Percentiles rank a stretch among this genome's conserved stretches.
Conservation (phyloP, 1,139 yeast species). For the Suhomyces guaymorum region DNA sequence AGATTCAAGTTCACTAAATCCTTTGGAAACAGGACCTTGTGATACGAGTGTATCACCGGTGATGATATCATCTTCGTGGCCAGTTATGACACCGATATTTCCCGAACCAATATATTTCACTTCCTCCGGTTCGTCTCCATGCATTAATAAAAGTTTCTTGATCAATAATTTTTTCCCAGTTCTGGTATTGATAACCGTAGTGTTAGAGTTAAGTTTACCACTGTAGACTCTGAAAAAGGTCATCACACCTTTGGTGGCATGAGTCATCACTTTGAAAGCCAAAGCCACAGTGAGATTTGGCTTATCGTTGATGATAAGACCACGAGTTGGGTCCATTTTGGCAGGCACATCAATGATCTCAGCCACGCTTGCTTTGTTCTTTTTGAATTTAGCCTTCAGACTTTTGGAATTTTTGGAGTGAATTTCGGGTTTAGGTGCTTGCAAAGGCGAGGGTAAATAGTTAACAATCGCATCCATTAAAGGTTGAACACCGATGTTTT, state of each 20-base stretch:
- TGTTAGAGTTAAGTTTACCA: conserved; percentile 66
- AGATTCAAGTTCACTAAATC: conserved; percentile 51
- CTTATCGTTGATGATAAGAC: conserved; percentile 56
- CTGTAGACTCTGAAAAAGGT: conserved; percentile 86
- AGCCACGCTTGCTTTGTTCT: conserved; percentile 14
- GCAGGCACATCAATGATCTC: conserved; percentile 31
- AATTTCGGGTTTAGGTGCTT: conserved; percentile 59
- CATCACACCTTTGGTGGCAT: conserved; percentile 80
- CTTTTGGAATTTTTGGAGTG: conserved; percentile 23
- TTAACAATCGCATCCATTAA: conserved; percentile 77
- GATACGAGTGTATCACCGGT: conserved; percentile 90
- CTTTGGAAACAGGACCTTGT: conserved; percentile 44
- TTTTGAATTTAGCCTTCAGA: conserved; percentile 15
- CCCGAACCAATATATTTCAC: conserved; percentile 67
- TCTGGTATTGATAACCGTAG: conserved; percentile 65
- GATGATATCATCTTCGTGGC: conserved; percentile 64
- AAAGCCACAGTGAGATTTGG: conserved; percentile 69
- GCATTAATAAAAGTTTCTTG: conserved; percentile 75
- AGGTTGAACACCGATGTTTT: conserved; percentile 93
- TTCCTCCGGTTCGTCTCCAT: conserved; percentile 82
- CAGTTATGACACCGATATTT: conserved; percentile 86
- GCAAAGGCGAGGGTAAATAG: conserved; percentile 81
- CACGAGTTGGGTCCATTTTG: conserved; percentile 40
- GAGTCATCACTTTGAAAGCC: conserved; percentile 89
- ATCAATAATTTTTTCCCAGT: conserved; percentile 68